phyloP scores from a whole-genome alignment of 2,329 filamentous ascomycete genomes.

The Hymenotorrendiella dingleyae region DNA sequence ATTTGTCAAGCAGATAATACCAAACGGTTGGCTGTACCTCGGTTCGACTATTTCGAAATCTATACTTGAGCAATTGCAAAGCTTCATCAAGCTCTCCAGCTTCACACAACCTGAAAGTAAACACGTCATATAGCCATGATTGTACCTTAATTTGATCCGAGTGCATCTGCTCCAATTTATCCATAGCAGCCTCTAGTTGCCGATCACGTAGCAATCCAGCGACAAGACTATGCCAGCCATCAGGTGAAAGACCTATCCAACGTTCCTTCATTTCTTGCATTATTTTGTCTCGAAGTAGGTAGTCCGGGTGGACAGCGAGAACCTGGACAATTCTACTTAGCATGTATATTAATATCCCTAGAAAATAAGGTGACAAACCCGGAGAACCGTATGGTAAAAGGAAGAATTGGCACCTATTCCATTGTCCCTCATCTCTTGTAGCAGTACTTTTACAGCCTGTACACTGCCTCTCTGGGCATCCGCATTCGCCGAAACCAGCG shows the following conservation, averaged over 20 bases:
- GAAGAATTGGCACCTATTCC: constrained; percentile 57
- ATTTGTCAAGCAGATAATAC: constrained; percentile 69
- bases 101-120: constrained; percentile 67
- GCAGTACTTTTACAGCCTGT: constrained; percentile 52
- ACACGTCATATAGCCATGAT: constrained; percentile 72
- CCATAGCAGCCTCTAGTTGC: constrained; percentile 75
- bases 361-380: no score
- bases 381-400: constrained; percentile 67
- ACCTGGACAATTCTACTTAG: constrained; percentile 46
- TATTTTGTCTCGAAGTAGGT: constrained; percentile 65
- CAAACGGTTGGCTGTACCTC: constrained; percentile 53
- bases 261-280: constrained; percentile 66
- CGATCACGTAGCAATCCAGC: constrained; percentile 73
- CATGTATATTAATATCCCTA: no score
- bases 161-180: constrained; percentile 62
- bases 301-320: constrained; percentile 80
- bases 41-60: constrained; percentile 38
- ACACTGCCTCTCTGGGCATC: constrained; percentile 60
- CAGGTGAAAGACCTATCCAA: constrained; percentile 60
- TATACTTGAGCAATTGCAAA: constrained; percentile 58
- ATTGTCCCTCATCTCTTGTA: constrained; percentile 64
- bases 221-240: constrained; percentile 61
- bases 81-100: constrained; percentile 73
- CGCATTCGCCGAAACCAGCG: constrained; percentile 67
- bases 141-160: constrained; percentile 49